Evolutionary conservation across 139 green algal genomes (phyloP), one percentile per base, ranked within the genome.

Genomic region (Edaphochlamys debaryana): DNA sequence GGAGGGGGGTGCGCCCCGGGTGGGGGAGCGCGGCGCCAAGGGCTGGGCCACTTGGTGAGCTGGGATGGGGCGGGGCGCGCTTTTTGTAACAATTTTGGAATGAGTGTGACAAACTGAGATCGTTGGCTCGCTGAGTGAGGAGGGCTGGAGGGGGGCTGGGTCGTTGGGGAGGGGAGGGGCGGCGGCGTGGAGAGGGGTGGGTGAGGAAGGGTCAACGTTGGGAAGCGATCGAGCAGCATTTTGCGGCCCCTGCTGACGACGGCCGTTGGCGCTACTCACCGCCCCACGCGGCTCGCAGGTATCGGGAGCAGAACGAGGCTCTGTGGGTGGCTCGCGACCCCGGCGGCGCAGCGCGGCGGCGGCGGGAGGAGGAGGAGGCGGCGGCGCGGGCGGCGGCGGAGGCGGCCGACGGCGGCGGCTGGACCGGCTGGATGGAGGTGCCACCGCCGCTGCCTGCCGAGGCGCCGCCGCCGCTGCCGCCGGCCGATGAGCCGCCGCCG

Each of bases 11-110:
- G 87, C 79, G 15, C 76, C 92, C 1, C 81, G 94, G 13, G 48
- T 94, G 32, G 93, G 93, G 4, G 90, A 95, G 80, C 67, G 86
- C 9, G 89, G 93, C 20, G 90, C 70, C 0, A 25, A 42, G 0
- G 92, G 91, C 13, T 96, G 93, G 94, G 85, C 78, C 0, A 68
- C 74, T 0, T 96, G 92, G 90, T 79, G 58, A 40, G 73, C 50
- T n/a, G n/a, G n/a, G 45, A 9, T 1, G 56, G 36, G 8, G 17
- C 34, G 6, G 64, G 4, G 17, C 17, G 15, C 13, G 17, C 64
- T n/a, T 70, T 34, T 36, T 20, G 15, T 45, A n/a, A n/a, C n/a
- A n/a, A n/a, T n/a, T n/a, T n/a, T n/a, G n/a, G n/a, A n/a, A n/a
- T n/a, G n/a, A n/a, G n/a, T n/a, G n/a, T n/a, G n/a, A n/a, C n/a